Percentiles rank a stretch among this genome's conserved stretches.
Conservation (phyloP, 1,284 basidiomycete species). For the Trametes sp. region DNA sequence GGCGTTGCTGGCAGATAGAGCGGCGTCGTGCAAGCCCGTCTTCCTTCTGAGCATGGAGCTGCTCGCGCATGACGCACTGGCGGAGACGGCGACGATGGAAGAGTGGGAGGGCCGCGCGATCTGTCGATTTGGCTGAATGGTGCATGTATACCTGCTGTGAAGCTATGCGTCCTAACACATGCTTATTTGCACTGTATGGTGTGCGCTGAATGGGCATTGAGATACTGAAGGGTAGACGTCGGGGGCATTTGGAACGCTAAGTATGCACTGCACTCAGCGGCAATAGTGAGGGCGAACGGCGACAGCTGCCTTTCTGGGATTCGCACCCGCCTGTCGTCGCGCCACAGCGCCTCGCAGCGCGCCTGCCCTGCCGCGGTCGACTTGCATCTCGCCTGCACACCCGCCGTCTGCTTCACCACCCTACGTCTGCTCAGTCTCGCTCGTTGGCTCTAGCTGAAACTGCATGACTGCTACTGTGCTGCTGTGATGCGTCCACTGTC, state of each 20-base stretch:
- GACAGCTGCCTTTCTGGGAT: slow-evolving; percentile 1
- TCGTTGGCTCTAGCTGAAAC: background rate
- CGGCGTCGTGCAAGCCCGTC: slow-evolving; percentile 23
- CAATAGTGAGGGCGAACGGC: background rate
- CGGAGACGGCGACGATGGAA: slow-evolving; percentile 14
- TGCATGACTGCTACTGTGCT: background rate
- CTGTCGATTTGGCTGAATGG: slow-evolving; percentile 33
- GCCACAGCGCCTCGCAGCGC: too few relatives aligned
- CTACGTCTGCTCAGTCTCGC: too few relatives aligned
- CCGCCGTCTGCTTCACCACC: background rate
- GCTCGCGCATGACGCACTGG: slow-evolving; percentile 32
- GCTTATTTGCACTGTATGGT: background rate
- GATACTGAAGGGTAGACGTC: background rate
- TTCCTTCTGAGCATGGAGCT: slow-evolving; percentile 35
- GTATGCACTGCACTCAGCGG: background rate
- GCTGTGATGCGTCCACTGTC: slow-evolving; percentile 17
- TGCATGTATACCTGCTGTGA: background rate
- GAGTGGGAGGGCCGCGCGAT: slow-evolving; percentile 30
- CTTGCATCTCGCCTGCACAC: background rate
- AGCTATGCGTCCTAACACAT: background rate
- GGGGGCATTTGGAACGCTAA: background rate
- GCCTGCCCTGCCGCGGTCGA: background rate
- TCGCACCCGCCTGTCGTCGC: background rate
- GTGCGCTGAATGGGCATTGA: background rate
- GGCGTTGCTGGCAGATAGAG: background rate